Base-by-base conservation (phyloP, 768 basidiomycete genomes). In the Strobilomyces dryophilus region DNA sequence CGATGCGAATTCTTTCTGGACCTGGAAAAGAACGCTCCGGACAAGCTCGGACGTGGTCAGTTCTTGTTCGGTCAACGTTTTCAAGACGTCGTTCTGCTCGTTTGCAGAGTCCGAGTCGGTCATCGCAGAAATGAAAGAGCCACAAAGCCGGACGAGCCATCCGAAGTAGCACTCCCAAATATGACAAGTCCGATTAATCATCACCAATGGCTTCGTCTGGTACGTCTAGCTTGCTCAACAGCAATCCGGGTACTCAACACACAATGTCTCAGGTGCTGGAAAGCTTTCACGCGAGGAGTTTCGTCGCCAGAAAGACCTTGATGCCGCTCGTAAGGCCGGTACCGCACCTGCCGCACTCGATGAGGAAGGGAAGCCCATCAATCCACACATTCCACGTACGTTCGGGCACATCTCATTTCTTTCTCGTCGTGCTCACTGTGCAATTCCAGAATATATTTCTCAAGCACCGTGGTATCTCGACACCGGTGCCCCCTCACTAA, bases 401-500 rank as follows among this genome's bases (percentile, higher is more conserved):
- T 76, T n/a, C n/a, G n/a, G n/a, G n/a, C n/a, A n/a, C 36, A 18
- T 17, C 18, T 24, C 27, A 4, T 52, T 7, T 34, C 11, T 37
- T 26, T 0, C n/a, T 26, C 8, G 14, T 39, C 34, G 20, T 36
- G 35, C 47, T 58, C 49, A 53, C 44, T 32, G 36, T n/a, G 11
- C 15, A 48, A 51, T 29, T 44, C 15, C 60, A 94, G 92, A 98
- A 74, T 99, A 98, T 68, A 99, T 99, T 68, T 92, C 95, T 8
- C 92, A 95, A 71, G 95, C 93, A 8, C 97, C 97, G 52, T 99
- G 97, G 97, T 99, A 98, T 71, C 82, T 95, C 60, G 92, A 98
- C 71, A 93, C 89, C 5, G 97, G 93, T 43, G 86, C 82, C 32
- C 94, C 97, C 1, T 94, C 94, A 10, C 79, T 99, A 50, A 91